Conservation (phyloP, 1,284 basidiomycete species). For the Earliella scabrosa region DNA sequence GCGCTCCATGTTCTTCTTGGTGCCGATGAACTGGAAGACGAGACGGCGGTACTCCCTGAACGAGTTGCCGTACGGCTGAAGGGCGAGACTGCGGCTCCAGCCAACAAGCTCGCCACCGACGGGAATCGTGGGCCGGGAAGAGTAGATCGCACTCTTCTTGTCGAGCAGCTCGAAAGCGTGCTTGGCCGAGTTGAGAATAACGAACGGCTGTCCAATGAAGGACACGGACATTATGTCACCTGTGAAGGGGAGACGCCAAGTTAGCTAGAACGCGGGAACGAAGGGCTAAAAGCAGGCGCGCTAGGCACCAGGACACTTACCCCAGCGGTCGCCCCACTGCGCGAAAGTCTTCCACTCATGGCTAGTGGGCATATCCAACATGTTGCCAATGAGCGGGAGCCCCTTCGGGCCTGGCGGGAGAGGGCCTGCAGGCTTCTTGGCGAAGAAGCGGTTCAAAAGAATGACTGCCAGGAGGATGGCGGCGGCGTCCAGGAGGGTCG, state of each 20-base stretch:
- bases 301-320: slow-evolving; percentile 11
- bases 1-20: slow-evolving; percentile 49
- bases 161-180: slow-evolving; percentile 64
- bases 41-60: slow-evolving; percentile 65
- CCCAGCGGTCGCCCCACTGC: slow-evolving; percentile 33
- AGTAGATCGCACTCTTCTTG: slow-evolving; percentile 70
- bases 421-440: slow-evolving; percentile 15
- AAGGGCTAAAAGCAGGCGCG: too few species aligned
- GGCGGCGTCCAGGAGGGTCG: slow-evolving; percentile 19
- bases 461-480: slow-evolving; percentile 18
- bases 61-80: slow-evolving; percentile 63
- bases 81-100: slow-evolving; percentile 66
- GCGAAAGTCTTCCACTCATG: slow-evolving; percentile 35
- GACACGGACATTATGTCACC: slow-evolving; percentile 38
- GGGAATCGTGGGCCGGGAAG: slow-evolving; percentile 58
- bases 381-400: slow-evolving; percentile 36
- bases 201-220: slow-evolving; percentile 61
- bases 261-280: too few species aligned
- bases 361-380: slow-evolving; percentile 34
- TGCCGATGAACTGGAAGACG: slow-evolving; percentile 63
- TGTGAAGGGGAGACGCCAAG: slow-evolving; percentile 3
- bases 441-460: slow-evolving; percentile 19
- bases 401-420: slow-evolving; percentile 38
- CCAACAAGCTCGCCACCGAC: slow-evolving; percentile 58
- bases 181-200: slow-evolving; percentile 62